These are phyloP conservation scores for Pseudogymnoascus sp. DNA, from an alignment of 2,329 filamentous ascomycete species.

Conservation along the genomic window DNA sequence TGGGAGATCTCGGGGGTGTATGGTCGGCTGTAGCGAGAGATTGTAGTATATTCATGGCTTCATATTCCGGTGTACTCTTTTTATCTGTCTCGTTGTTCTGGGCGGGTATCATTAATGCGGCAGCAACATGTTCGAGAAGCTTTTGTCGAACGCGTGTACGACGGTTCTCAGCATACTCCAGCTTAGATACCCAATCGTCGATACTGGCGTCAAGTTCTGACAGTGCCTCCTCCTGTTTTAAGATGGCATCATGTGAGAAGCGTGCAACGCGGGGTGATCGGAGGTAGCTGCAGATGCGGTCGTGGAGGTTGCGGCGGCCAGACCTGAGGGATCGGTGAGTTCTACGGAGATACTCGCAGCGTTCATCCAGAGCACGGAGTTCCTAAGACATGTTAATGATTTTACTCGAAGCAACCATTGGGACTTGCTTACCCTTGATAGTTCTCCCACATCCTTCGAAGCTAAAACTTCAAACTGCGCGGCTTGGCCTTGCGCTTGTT, in stretches of 20 bases:
- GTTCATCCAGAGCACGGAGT: constrained; percentile 66
- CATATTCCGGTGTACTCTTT: constrained; percentile 39
- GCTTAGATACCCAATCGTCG: constrained; percentile 71
- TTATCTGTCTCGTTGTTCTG: constrained; percentile 24
- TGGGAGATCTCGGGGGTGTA: constrained; percentile 51
- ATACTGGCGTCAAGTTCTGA: constrained; percentile 70
- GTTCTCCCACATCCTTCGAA: constrained; percentile 53
- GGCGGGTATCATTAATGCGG: constrained; percentile 49
- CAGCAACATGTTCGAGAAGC: constrained; percentile 72
- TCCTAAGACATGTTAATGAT: constrained; percentile 40
- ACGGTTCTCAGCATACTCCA: constrained; percentile 74
- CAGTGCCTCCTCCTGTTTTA: constrained; percentile 73
- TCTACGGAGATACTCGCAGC: constrained; percentile 68
- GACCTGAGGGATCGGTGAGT: constrained; percentile 68
- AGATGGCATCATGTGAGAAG: constrained; percentile 66
- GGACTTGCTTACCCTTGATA: constrained; percentile 49
- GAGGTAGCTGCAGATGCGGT: constrained; percentile 69
- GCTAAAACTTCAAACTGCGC: constrained; percentile 57
- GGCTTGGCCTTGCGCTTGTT: constrained; percentile 55
- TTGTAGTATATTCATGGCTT: constrained; percentile 14
- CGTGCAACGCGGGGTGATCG: constrained; percentile 62
- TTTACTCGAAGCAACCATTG: not conserved
- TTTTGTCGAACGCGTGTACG: constrained; percentile 70
- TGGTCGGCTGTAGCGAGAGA: constrained; percentile 20
- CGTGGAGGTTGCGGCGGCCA: constrained; percentile 70